phyloP scores from a whole-genome alignment of 768 basidiomycete genomes.

The Gloeostereum incarnatum region DNA sequence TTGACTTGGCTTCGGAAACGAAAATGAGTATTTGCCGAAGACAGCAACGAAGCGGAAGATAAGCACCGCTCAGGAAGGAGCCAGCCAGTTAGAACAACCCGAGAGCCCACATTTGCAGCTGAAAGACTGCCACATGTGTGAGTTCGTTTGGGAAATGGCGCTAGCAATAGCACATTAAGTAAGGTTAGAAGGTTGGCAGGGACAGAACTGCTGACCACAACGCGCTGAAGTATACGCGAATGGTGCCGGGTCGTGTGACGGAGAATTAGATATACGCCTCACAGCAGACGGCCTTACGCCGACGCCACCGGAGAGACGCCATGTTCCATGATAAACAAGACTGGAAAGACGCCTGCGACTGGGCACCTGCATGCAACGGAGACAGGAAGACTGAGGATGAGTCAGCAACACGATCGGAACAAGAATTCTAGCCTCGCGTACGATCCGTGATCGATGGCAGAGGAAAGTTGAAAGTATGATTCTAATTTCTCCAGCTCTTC shows the following conservation, averaged over 20 bases:
- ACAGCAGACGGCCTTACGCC: too few species aligned
- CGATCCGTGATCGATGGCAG: too few species aligned
- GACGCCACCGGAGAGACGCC: too few species aligned
- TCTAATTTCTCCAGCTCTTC: too few species aligned
- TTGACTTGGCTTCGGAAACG: conserved; percentile 53
- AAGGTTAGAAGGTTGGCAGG: conserved; percentile 10
- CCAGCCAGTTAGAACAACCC: conserved; percentile 75
- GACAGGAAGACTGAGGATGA: too few species aligned
- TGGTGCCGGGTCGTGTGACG: conserved; percentile 9
- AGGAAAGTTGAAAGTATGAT: too few species aligned
- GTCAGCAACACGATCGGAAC: neutral
- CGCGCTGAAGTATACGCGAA: conserved; percentile 13
- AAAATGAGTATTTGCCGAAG: conserved; percentile 23
- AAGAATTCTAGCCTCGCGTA: too few species aligned
- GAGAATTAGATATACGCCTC: too few species aligned
- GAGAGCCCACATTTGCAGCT: conserved; percentile 36
- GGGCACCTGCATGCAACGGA: too few species aligned
- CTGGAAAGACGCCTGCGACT: too few species aligned
- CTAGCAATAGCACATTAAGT: conserved; percentile 19
- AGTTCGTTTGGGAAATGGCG: conserved; percentile 50
- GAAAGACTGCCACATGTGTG: conserved; percentile 58
- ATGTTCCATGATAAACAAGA: too few species aligned
- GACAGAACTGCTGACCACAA: conserved; percentile 24
- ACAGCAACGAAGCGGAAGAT: conserved; percentile 21
- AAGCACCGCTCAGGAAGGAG: conserved; percentile 74